Conservation (phyloP, 257 asterid species). For the Schizonepeta tenuifolia region DNA sequence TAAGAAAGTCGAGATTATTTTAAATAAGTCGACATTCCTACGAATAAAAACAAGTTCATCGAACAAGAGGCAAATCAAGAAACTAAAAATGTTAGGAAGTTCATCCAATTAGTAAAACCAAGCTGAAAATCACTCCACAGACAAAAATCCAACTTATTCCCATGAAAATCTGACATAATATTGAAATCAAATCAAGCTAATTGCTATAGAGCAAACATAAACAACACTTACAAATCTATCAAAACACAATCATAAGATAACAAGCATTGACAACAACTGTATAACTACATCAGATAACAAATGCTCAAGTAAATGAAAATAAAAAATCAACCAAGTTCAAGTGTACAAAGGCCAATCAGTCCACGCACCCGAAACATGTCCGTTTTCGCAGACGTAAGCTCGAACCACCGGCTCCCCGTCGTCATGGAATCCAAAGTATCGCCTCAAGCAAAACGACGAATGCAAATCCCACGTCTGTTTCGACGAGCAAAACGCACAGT, state of each 20-base stretch:
- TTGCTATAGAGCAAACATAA: not conserved
- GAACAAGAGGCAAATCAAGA: not conserved
- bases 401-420: constrained; percentile 94
- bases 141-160: not conserved
- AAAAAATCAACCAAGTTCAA: constrained; percentile 33
- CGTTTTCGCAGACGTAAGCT: constrained; percentile 90
- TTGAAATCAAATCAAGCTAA: not conserved
- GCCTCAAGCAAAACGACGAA: constrained; percentile 82
- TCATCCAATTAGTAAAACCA: not conserved
- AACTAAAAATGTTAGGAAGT: not conserved
- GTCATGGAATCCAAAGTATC: constrained; percentile 82
- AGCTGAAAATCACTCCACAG: not conserved
- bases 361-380: constrained; percentile 98
- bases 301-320: not conserved
- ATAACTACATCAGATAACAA: not conserved
- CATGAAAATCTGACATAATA: not conserved
- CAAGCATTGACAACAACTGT: not conserved
- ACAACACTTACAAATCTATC: not conserved
- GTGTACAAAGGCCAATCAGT: constrained; percentile 90
- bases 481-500: constrained; percentile 72
- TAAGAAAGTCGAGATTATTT: not conserved
- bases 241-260: not conserved
- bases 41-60: not conserved
- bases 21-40: not conserved
- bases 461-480: constrained; percentile 83